Evolutionary conservation across 2,329 filamentous ascomycete genomes (phyloP).

Genomic region (Alternaria longipes): DNA sequence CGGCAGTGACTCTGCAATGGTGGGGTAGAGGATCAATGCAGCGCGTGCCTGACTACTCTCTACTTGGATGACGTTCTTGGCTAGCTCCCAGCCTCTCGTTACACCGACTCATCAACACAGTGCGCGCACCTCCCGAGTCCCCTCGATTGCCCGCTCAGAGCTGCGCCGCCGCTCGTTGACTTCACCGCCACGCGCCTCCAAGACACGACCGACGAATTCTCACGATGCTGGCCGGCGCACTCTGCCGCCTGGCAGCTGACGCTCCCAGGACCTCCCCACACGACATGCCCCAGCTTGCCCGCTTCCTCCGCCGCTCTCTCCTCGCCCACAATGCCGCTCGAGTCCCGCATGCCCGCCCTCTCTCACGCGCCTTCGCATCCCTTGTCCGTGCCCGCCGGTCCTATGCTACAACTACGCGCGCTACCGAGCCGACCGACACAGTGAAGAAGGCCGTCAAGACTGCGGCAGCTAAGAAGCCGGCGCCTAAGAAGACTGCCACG

Average conservation of each 20-base stretch:
- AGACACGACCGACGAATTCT: constrained; percentile 7
- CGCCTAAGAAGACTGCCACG: constrained; percentile 38
- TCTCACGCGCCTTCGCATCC: constrained; percentile 37
- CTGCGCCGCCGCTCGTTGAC: constrained; percentile 23
- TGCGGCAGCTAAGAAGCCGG: constrained; percentile 32
- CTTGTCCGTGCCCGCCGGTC: constrained; percentile 36
- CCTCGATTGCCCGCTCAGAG: constrained; percentile 32
- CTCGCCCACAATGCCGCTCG: constrained; percentile 34
- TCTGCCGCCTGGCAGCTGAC: constrained; percentile 49
- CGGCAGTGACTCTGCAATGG: constrained; percentile 7
- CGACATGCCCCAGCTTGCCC: constrained; percentile 48
- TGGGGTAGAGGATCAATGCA: constrained; percentile 14
- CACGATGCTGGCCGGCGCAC: constrained; percentile 48
- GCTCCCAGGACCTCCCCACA: constrained; percentile 47
- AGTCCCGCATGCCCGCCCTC: constrained; percentile 19
- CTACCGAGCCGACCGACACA: constrained; percentile 45
- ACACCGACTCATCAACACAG: constrained; percentile 1
- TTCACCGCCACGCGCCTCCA: constrained; percentile 14
- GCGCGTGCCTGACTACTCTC: constrained; percentile 20
- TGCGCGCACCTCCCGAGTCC: constrained; percentile 9
- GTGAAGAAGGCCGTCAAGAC: constrained; percentile 43
- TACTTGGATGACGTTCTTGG: constrained; percentile 17
- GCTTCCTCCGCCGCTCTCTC: constrained; percentile 37
- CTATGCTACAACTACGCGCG: constrained; percentile 46
- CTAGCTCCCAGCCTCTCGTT: constrained; percentile 20